Base-by-base conservation (phyloP, 176 grass and related monocot genomes). In the Phoenix dactylifera region DNA sequence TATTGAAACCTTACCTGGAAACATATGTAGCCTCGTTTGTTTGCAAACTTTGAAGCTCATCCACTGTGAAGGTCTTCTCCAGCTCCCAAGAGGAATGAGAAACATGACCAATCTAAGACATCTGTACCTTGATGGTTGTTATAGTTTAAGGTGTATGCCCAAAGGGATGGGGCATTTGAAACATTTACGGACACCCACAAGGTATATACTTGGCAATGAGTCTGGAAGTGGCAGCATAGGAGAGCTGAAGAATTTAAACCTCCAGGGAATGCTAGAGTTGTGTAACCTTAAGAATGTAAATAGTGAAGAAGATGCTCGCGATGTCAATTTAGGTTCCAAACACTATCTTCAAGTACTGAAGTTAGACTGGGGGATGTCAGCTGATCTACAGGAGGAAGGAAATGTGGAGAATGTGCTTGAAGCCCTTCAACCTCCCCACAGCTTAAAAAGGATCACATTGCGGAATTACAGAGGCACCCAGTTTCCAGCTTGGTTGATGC, bases 191-290 rank as follows among this genome's bases (percentile, higher is more conserved):
- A 73, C 3, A 5, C 30, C 78, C 5, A 63, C 80, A 0, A 48
- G 1, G 15, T 83, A 69, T 30, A 35, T 70, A 18, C 18, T 68
- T 1, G 56, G 68, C 26, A 1, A 0, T 23, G 5, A 28, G 48
- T 20, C 52, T n/a, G 26, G 35, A 16, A 66, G 56, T 24, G 24
- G 59, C 30, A 24, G 59, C 4, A 72, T 83, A 56, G 28, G 2
- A 10, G 67, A 83, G 17, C 14, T 83, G 6, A 61, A 68, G 19
- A 20, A 52, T 3, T 57, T 83, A 50, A 66, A 77, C 30, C 68
- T 83, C 0, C 5, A 25, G 51, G 67, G 51, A 4, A 2, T 0
- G 32, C 51, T 80, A 9, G 17, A 63, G 32, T 12, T 80, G 12
- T 18, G n/a, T 18, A 52, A 52, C 55, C 20, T 74, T 35, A 28